A percentile compares a stretch with the other conserved stretches of the same genome.
phyloP scores from a whole-genome alignment of 305 asterid species.

The Fraxinus baroniana region DNA sequence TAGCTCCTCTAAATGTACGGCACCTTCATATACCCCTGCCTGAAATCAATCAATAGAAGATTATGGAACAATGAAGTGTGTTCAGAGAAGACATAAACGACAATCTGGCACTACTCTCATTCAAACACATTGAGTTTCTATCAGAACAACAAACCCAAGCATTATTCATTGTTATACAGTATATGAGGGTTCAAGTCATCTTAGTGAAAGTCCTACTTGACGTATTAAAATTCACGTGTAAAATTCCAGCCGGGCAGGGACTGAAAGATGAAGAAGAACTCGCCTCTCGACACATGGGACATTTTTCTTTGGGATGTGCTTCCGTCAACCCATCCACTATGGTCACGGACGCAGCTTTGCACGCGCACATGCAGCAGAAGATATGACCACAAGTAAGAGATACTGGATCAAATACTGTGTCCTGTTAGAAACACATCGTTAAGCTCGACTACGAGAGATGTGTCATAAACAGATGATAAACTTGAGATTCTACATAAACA shows the following conservation, averaged over 20 bases:
- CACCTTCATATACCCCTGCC: constrained; percentile 69
- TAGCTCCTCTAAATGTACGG: constrained; percentile 85
- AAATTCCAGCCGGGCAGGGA: neutral
- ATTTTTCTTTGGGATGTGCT: constrained; percentile 53
- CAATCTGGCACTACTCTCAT: neutral
- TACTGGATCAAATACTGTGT: constrained; percentile 84
- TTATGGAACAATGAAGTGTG: neutral
- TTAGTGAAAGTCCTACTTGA: neutral
- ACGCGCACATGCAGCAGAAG: constrained; percentile 86
- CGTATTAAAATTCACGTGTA: neutral
- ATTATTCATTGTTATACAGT: neutral
- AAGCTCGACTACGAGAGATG: neutral
- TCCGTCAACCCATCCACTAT: constrained; percentile 70
- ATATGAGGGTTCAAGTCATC: neutral
- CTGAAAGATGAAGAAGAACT: neutral
- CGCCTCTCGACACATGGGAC: constrained; percentile 95
- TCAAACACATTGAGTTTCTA: neutral
- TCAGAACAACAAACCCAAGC: neutral
- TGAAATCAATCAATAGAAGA: constrained; percentile 27
- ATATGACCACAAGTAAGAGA: constrained; percentile 89
- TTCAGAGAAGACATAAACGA: neutral
- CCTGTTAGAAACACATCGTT: constrained; percentile 43
- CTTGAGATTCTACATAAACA: neutral
- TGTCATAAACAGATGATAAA: neutral
- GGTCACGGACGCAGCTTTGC: constrained; percentile 88